phyloP scores from a whole-genome alignment of 2,329 filamentous ascomycete genomes.

The Scytalidium sp. region DNA sequence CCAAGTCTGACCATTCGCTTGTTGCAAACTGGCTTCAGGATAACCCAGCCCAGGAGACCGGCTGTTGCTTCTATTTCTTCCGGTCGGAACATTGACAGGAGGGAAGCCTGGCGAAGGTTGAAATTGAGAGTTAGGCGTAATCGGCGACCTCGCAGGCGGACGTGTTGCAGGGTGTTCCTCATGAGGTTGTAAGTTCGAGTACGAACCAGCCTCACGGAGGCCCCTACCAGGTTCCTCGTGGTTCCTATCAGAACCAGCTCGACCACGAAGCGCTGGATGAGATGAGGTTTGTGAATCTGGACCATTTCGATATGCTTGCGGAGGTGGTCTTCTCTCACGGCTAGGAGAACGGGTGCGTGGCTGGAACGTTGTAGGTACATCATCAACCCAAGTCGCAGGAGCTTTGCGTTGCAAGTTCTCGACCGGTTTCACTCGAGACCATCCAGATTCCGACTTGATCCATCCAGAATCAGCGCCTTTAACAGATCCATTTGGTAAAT shows the following conservation, averaged over 20 bases:
- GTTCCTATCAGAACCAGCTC: constrained; percentile 27
- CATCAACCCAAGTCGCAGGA: neutral
- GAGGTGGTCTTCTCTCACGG: constrained; percentile 21
- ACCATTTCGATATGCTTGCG: constrained; percentile 15
- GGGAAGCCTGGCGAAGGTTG: constrained; percentile 17
- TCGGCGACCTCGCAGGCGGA: constrained; percentile 19
- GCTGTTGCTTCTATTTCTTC: constrained; percentile 24
- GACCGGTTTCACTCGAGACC: neutral
- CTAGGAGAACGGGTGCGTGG: constrained; percentile 19
- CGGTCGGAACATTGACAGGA: constrained; percentile 14
- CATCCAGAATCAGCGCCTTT: neutral
- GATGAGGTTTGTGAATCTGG: constrained; percentile 24
- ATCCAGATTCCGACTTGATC: neutral
- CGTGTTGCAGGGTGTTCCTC: constrained; percentile 21
- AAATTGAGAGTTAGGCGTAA: constrained; percentile 11
- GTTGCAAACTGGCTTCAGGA: constrained; percentile 19
- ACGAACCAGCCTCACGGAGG: constrained; percentile 21
- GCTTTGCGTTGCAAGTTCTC: neutral
- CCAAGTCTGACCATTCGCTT: constrained; percentile 14
- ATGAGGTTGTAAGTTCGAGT: constrained; percentile 15
- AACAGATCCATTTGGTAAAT: neutral
- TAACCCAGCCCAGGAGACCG: constrained; percentile 17
- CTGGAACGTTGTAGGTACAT: constrained; percentile 15
- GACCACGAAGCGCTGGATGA: constrained; percentile 20
- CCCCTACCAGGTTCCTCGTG: constrained; percentile 24